Base-by-base conservation (phyloP, 73 alveolate genomes). In the Paramecium pentaurelia region DNA sequence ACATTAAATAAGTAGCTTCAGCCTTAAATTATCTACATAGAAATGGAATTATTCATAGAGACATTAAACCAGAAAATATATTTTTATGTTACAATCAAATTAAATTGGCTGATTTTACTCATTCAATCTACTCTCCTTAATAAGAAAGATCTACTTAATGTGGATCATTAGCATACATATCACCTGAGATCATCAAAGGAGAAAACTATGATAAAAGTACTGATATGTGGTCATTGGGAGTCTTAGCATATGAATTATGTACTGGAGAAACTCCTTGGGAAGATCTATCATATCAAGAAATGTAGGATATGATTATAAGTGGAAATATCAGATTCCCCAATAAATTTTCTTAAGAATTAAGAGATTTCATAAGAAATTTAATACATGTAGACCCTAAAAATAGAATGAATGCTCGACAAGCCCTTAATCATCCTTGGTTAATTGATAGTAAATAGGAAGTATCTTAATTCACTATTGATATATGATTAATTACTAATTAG, bases 171-270 rank as follows among this genome's bases (percentile, higher is more conserved):
- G 77, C 64, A 20, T 89, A 89, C 10, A 83, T 89, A 10, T 54
- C 95, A 16, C 94, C 94, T 2, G 94, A 89, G 25, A 77, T 89
- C 9, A 37, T 89, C 8, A 77, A 40, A 37, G 94, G 94, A 37
- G 93, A 89, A 86, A 45, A 25, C 12, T 84, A 89, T 84, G 94
- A 80, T 22, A 60, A 73, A 60, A 38, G 94, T 8, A 40, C 87
- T 16, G 94, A 89, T 84, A 68, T 45, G 45, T 89, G 94, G 94
- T 36, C 94, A 11, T 86, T 89, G 28, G 94, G 94, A 25, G 94
- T 89, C n/a, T 86, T 89, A 71, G 84, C 87, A 12, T 89, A 22
- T 89, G 94, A 89, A 89, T 80, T 64, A 58, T 92, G 85, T 14
- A 37, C 47, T 77, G 80, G 94, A 6, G 73, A 71, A n/a, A 42